Base-by-base conservation (phyloP, 2,329 filamentous ascomycete genomes). In the Calonectria montana region DNA sequence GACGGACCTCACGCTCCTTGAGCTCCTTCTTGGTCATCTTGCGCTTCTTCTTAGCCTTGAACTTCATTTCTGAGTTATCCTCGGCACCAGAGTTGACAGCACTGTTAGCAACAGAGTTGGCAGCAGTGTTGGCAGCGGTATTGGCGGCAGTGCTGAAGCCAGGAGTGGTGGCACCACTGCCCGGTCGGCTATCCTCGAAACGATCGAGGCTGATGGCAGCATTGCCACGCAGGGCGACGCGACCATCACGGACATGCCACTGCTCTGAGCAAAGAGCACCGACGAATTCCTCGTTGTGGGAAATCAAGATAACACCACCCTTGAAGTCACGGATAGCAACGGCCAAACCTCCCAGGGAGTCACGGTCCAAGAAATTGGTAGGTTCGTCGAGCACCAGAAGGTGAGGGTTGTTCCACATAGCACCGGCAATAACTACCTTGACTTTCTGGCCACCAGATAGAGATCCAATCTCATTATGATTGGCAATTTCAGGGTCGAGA, bases 341-440 rank as follows among this genome's bases (percentile, higher is more conserved):
- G n/a, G 97, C 96, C 67, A 99, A 91, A 84, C 96, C 97, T 81
- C 97, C 97, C 21, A 99, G 92, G 18, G 96, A 98, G 86, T 99
- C 97, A 79, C 97, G 95, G 82, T 99, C 97, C 88, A 99, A 92
- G 90, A 98, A 99, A 88, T 99, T 99, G 83, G 97, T 98, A 70
- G 97, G 97, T 86, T 99, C 96, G 89, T 99, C 97, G 27, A 99
- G 93, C 61, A 99, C 97, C 73, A 99, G 91, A 80, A 99, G 87
- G 87, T 99, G 97, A 1, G 97, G 97, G 88, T 98, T 98, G 87
- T 98, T 98, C 96, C 96, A 98, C 95, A 97, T 97, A 79, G 95
- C 94, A 80, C 94, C 94, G 3, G 95, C 97, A 78, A 99, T 92
- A 74, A 99, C 97, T 59, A 99, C 97, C 90, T 99, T 99, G 87